Conservation (phyloP, 2,329 filamentous ascomycete genomes). For the Colletotrichum orchidophilum region DNA sequence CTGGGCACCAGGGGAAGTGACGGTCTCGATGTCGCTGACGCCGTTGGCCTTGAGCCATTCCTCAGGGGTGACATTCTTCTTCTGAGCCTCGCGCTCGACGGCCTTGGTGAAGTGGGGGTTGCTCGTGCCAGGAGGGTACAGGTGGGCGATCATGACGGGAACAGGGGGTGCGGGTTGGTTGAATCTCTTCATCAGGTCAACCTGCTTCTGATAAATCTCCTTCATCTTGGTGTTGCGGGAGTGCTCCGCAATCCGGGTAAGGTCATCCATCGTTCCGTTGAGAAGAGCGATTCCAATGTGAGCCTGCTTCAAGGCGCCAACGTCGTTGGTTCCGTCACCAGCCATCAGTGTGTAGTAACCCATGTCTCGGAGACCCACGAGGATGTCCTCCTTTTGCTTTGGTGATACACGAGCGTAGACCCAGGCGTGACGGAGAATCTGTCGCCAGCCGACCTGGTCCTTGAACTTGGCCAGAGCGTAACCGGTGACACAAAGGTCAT, state of each 20-base stretch:
- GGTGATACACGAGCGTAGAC: constrained; percentile 98
- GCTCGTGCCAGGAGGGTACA: constrained; percentile 88
- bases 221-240: constrained; percentile 97
- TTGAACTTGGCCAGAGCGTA: constrained; percentile 93
- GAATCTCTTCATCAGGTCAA: constrained; percentile 90
- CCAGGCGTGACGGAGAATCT: constrained; percentile 90
- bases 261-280: constrained; percentile 91
- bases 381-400: constrained; percentile 98
- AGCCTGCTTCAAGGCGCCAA: constrained; percentile 96
- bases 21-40: constrained; percentile 66
- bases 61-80: constrained; percentile 74
- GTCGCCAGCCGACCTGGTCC: constrained; percentile 77
- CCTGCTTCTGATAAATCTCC: constrained; percentile 97
- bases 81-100: constrained; percentile 84
- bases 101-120: constrained; percentile 97
- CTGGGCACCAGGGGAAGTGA: constrained; percentile 74
- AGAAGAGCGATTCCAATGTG: constrained; percentile 96
- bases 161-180: constrained; percentile 94
- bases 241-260: constrained; percentile 92
- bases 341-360: constrained; percentile 99
- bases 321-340: constrained; percentile 97
- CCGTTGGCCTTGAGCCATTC: constrained; percentile 65
- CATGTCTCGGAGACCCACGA: constrained; percentile 94
- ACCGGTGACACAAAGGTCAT: constrained; percentile 95
- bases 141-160: constrained; percentile 89